phyloP scores from a whole-genome alignment of 352 stramenopile genomes.

The Pythium rishiriense region DNA sequence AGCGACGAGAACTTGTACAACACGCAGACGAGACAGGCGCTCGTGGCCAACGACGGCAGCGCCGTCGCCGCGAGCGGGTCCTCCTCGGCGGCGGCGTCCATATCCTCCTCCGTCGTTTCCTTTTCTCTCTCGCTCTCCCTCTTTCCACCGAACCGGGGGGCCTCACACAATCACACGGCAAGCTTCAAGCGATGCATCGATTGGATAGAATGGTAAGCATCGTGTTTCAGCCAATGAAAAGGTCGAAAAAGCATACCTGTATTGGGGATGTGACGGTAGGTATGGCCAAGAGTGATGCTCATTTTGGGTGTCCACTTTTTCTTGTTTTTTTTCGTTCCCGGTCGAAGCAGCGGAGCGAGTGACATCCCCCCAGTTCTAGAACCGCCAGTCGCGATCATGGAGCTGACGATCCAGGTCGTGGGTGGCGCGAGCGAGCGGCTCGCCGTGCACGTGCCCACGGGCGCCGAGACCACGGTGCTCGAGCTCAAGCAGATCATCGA shows the following conservation, averaged over 20 bases:
- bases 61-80: constrained; percentile 20
- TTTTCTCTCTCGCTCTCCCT: neutral
- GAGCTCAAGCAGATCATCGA: constrained; percentile 69
- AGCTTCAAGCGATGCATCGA: neutral
- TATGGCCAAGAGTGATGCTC: constrained; percentile 8
- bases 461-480: constrained; percentile 52
- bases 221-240: constrained; percentile 6
- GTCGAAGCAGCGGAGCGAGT: constrained; percentile 1
- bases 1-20: constrained; percentile 18
- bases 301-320: neutral
- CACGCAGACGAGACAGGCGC: constrained; percentile 16
- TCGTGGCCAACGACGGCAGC: constrained; percentile 33
- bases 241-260: neutral
- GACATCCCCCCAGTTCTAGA: constrained; percentile 17
- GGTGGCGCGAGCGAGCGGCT: constrained; percentile 60
- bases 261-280: neutral
- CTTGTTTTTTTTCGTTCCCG: neutral
- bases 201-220: neutral
- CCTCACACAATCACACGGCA: neutral
- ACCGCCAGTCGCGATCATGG: constrained; percentile 15
- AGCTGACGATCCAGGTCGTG: constrained; percentile 76
- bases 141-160: neutral
- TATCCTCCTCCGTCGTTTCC: neutral
- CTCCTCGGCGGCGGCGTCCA: constrained; percentile 6
- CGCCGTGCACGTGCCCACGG: constrained; percentile 38